Evolutionary conservation across 164 flowering plant genomes (phyloP).

Genomic region (Litsea cubeba): DNA sequence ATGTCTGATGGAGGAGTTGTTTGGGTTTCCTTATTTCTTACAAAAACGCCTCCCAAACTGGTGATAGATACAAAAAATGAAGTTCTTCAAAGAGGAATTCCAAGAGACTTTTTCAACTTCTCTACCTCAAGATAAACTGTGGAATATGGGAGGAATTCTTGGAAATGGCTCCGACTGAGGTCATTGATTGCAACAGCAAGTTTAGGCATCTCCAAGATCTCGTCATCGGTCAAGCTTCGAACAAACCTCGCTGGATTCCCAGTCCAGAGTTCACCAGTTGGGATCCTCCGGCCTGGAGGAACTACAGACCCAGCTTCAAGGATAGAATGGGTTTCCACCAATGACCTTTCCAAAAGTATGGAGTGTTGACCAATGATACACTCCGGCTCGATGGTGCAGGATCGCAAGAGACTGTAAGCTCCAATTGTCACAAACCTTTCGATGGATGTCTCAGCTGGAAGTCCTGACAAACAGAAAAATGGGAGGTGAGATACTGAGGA

Average conservation of each 20-base stretch:
- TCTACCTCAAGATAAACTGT: conserved; percentile 90
- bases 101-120: conserved; percentile 74
- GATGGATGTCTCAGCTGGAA: conserved; percentile 85
- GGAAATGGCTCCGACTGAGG: conserved; percentile 68
- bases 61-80: conserved; percentile 11
- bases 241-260: conserved; percentile 97
- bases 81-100: conserved; percentile 29
- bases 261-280: conserved; percentile 93
- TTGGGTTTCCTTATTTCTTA: conserved; percentile 11
- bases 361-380: conserved; percentile 95
- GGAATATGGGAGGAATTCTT: conserved; percentile 89
- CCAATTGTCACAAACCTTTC: conserved; percentile 91
- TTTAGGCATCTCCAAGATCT: conserved; percentile 82
- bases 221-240: conserved; percentile 72
- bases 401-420: conserved; percentile 70
- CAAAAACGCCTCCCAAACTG: conserved; percentile 4
- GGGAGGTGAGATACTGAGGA: background rate
- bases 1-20: background rate
- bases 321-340: conserved; percentile 89
- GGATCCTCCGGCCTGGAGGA: conserved; percentile 94
- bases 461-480: conserved; percentile 36
- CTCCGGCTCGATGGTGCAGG: conserved; percentile 92
- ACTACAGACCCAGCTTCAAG: conserved; percentile 93
- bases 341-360: conserved; percentile 92
- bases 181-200: conserved; percentile 91